Evolutionary conservation across 2,329 filamentous ascomycete species (phyloP).

Genomic region (Aotearoamyces nothofagi): DNA sequence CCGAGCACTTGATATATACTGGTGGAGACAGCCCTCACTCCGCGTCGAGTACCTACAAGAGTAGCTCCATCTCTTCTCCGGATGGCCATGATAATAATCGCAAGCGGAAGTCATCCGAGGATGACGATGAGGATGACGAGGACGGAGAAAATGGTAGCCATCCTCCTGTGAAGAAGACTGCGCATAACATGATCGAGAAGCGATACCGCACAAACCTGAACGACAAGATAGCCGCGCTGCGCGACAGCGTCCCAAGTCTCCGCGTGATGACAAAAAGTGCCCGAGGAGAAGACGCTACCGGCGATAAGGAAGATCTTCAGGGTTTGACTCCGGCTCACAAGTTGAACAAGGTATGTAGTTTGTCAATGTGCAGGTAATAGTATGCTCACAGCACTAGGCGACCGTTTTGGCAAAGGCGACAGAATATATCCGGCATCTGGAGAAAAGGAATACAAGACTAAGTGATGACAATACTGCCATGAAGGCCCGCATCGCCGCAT

Average conservation of each 20-base stretch:
- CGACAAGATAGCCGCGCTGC: constrained; percentile 64
- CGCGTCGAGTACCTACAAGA: constrained; percentile 25
- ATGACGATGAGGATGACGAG: constrained; percentile 24
- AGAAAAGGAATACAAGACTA: constrained; percentile 75
- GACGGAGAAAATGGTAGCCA: constrained; percentile 36
- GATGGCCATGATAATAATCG: constrained; percentile 31
- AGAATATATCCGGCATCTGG: constrained; percentile 86
- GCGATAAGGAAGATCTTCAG: constrained; percentile 64
- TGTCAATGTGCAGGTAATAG: neutral
- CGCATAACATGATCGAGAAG: constrained; percentile 79
- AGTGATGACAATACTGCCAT: constrained; percentile 68
- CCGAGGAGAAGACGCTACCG: neutral
- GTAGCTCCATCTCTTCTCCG: constrained; percentile 35
- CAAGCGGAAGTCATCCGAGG: constrained; percentile 17
- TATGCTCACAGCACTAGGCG: constrained; percentile 1
- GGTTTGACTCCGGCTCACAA: constrained; percentile 82
- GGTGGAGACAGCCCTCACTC: constrained; percentile 33
- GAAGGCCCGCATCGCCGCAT: constrained; percentile 61
- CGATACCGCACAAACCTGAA: constrained; percentile 72
- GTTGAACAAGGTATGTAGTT: constrained; percentile 61
- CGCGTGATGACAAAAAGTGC: constrained; percentile 31
- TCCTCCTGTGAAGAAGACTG: constrained; percentile 54
- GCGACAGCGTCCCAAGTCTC: constrained; percentile 59
- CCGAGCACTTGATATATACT: constrained; percentile 34
- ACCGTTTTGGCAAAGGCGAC: constrained; percentile 79